Base-by-base conservation (phyloP, 1,284 basidiomycete genomes). In the Tilletia caries region DNA sequence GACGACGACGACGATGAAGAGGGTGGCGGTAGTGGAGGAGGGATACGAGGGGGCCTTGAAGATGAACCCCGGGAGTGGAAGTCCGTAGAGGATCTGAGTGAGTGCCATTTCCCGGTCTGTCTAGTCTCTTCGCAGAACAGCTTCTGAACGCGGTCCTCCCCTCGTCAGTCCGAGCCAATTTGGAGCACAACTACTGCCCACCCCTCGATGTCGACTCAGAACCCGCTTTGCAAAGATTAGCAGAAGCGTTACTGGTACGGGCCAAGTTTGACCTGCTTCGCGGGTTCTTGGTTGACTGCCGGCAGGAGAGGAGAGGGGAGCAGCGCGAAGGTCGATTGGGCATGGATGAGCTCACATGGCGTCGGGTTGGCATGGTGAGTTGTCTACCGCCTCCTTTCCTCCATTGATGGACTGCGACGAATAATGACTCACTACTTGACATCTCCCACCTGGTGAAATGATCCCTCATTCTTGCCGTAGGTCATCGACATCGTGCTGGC, bases 171-270 rank as follows among this genome's bases (percentile, higher is more conserved):
- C 27, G 4, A 3, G 67, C 69, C 25, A 78, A 77, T 52, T 68
- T 81, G 41, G 50, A 32, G 0, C 43, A 72, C 27, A 81, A 79
- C 62, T 81, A 82, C 50, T 68, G 67, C 1, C 76, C 79, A 6
- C 72, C 71, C 0, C 37, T 79, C 54, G 66, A 74, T 3, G 34
- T 71, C 6, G 32, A 66, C 2, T 34, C 58, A 18, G 73, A 78
- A 44, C 27, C 60, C 3, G 18, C 43, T 25, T 23, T 73, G 10
- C 32, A 41, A 50, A 33, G 67, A 20, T 68, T 77, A 27, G 20
- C 46, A 3, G 67, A 68, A 1, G 33, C 44, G 20, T 73, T 82
- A 4, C 4, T 65, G 20, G 34, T 27, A 5, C 64, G 77, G 20
- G 71, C 78, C 3, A 68, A 71, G 58, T 20, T 33, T 15, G 65